These are phyloP conservation scores for Glutinoglossum americanum DNA, from an alignment of 495 filamentous ascomycete species.

Conservation along the genomic window DNA sequence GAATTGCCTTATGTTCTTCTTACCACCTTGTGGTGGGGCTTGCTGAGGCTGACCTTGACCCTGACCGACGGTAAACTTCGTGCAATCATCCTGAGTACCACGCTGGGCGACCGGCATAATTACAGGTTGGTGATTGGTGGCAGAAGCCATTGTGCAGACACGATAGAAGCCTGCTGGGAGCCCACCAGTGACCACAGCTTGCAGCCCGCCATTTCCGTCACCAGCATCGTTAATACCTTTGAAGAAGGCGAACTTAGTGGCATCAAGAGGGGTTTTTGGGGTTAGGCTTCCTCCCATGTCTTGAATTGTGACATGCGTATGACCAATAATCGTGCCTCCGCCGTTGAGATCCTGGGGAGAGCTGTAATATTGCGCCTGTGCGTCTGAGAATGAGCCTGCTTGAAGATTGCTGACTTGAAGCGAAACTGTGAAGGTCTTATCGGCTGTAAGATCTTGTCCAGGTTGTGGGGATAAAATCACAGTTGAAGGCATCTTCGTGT, in stretches of 20 bases:
- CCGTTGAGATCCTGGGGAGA: constrained; percentile 39
- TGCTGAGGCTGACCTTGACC: constrained; percentile 7
- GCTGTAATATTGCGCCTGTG: constrained; percentile 37
- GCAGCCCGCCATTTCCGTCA: constrained; percentile 36
- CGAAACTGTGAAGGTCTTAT: constrained; percentile 33
- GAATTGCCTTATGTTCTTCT: neutral
- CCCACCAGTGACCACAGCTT: constrained; percentile 34
- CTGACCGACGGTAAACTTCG: constrained; percentile 30
- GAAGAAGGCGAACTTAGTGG: constrained; percentile 40
- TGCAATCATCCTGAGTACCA: constrained; percentile 52
- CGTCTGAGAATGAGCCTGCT: constrained; percentile 45
- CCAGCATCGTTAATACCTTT: constrained; percentile 57
- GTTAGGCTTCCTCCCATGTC: constrained; percentile 26
- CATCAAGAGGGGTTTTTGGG: constrained; percentile 16
- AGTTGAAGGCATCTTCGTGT: constrained; percentile 41
- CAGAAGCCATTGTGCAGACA: constrained; percentile 45
- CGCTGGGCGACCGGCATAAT: constrained; percentile 59
- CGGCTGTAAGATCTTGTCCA: constrained; percentile 21
- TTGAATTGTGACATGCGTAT: constrained; percentile 54
- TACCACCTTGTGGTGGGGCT: neutral
- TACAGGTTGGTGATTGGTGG: constrained; percentile 59
- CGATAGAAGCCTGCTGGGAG: constrained; percentile 47
- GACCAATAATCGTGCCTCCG: constrained; percentile 37
- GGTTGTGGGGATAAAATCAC: constrained; percentile 34
- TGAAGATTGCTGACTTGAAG: constrained; percentile 38